Conservation (phyloP, 768 basidiomycete genomes). For the Rhodocollybia butyracea region DNA sequence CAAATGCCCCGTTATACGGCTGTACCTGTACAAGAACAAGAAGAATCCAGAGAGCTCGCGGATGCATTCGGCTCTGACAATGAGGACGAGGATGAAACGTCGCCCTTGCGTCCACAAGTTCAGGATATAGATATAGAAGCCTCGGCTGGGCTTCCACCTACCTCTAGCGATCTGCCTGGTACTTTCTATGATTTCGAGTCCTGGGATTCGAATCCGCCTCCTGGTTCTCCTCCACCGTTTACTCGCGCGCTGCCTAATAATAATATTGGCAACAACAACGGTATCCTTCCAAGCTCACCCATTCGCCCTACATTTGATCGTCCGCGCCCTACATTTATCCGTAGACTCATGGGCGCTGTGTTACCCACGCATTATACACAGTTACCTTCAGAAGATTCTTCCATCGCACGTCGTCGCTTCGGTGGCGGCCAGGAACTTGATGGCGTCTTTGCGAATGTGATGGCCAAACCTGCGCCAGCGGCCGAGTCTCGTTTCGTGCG, state of each 20-base stretch:
- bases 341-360: constrained; percentile 55
- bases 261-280: constrained; percentile 72
- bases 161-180: constrained; percentile 31
- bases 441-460: constrained; percentile 94
- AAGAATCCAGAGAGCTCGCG: constrained; percentile 61
- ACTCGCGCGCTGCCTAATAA: constrained; percentile 62
- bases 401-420: constrained; percentile 16
- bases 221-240: constrained; percentile 68
- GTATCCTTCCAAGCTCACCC: constrained; percentile 51
- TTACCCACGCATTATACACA: constrained; percentile 65
- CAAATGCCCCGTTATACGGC: constrained; percentile 53
- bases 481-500: constrained; percentile 39
- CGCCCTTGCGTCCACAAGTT: neutral
- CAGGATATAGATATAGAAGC: neutral
- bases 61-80: constrained; percentile 73
- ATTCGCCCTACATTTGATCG: constrained; percentile 24
- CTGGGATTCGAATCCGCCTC: constrained; percentile 77
- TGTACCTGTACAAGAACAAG: constrained; percentile 43
- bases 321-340: constrained; percentile 50
- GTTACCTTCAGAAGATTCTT: constrained; percentile 39
- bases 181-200: constrained; percentile 83
- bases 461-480: constrained; percentile 68
- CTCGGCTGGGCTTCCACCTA: neutral
- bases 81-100: constrained; percentile 35
- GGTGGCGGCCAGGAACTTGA: constrained; percentile 83